phyloP scores from a whole-genome alignment of 75 land plant genomes.

The Cryptomeria japonica region DNA sequence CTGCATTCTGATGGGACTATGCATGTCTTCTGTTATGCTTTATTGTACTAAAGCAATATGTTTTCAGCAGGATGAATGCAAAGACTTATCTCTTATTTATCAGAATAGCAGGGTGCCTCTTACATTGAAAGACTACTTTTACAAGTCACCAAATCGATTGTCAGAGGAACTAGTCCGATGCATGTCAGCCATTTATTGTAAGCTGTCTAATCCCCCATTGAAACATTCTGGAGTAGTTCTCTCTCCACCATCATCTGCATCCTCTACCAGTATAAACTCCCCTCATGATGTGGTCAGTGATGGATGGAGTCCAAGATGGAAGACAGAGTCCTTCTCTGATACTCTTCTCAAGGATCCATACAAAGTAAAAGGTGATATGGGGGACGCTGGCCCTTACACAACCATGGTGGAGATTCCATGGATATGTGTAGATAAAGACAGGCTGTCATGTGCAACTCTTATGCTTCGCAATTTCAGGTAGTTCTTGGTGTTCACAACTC shows the following conservation, averaged over 20 bases:
- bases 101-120: conserved; percentile 20
- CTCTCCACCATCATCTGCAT: conserved; percentile 42
- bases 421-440: conserved; percentile 55
- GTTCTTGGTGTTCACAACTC: background rate
- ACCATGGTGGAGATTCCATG: conserved; percentile 54
- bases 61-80: conserved; percentile 1
- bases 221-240: conserved; percentile 23
- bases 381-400: conserved; percentile 19
- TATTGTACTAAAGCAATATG: background rate
- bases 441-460: conserved; percentile 53
- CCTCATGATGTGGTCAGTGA: conserved; percentile 22
- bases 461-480: conserved; percentile 73
- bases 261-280: conserved; percentile 38
- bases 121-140: conserved; percentile 60
- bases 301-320: conserved; percentile 27
- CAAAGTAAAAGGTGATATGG: conserved; percentile 24
- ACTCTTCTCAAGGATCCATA: conserved; percentile 15
- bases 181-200: conserved; percentile 78
- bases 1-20: background rate
- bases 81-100: background rate
- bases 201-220: conserved; percentile 41
- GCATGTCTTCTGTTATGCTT: background rate
- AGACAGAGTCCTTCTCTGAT: conserved; percentile 19
- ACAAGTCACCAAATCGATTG: conserved; percentile 72
- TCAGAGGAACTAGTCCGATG: conserved; percentile 91